phyloP scores from a whole-genome alignment of 768 basidiomycete genomes.

The Kockovaella imperatae region DNA sequence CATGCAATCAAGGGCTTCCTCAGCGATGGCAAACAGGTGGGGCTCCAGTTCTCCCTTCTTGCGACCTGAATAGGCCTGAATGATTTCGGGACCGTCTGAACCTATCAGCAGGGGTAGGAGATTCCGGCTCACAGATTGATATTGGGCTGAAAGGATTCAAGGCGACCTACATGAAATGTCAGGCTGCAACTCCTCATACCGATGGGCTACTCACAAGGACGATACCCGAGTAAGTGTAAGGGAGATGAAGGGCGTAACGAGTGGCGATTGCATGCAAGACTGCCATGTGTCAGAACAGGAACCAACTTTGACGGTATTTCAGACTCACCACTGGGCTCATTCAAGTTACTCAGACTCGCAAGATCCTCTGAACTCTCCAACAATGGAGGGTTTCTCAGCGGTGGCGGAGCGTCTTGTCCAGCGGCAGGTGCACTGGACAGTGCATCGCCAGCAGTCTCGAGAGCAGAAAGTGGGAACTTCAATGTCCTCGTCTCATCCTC shows the following conservation, averaged over 20 bases:
- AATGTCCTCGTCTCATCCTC: slow-evolving; percentile 18
- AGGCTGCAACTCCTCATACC: background rate
- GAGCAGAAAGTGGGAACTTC: slow-evolving; percentile 23
- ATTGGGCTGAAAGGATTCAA: slow-evolving; percentile 98
- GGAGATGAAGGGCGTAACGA: slow-evolving; percentile 92
- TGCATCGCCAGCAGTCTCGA: slow-evolving; percentile 22
- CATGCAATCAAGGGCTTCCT: slow-evolving; percentile 98
- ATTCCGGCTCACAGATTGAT: slow-evolving; percentile 56
- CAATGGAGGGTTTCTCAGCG: slow-evolving; percentile 89
- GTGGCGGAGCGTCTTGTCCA: slow-evolving; percentile 57
- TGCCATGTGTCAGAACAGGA: slow-evolving; percentile 38
- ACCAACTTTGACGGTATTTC: background rate
- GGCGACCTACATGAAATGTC: slow-evolving; percentile 54
- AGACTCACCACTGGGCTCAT: slow-evolving; percentile 83
- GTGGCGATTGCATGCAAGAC: slow-evolving; percentile 95
- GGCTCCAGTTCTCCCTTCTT: slow-evolving; percentile 92
- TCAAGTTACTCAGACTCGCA: slow-evolving; percentile 93
- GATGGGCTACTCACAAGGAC: slow-evolving; percentile 53
- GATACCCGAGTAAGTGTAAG: slow-evolving; percentile 98
- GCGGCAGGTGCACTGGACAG: slow-evolving; percentile 16
- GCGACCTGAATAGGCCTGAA: slow-evolving; percentile 89
- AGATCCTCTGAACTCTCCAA: slow-evolving; percentile 96
- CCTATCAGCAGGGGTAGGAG: background rate
- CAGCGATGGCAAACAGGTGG: slow-evolving; percentile 96
- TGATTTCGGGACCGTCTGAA: slow-evolving; percentile 78